Conservation (phyloP, 2,329 filamentous ascomycete species). For the Diplodia mutila region DNA sequence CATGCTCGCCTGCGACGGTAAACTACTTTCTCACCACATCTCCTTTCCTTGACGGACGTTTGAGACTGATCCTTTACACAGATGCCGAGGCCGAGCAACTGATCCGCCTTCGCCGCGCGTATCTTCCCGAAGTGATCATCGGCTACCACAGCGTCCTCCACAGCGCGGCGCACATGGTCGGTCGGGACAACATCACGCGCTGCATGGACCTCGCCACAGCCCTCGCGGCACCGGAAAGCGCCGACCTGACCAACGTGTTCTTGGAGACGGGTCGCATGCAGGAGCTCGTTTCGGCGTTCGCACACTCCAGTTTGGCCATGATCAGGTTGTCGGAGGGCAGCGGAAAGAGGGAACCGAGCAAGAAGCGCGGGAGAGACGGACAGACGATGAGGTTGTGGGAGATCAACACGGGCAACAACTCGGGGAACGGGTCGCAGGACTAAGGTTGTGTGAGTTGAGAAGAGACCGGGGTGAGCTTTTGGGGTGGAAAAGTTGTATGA, state of each 20-base stretch:
- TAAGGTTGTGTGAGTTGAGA: neutral
- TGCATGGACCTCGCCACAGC: slow-evolving; percentile 83
- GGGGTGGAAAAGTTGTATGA: neutral
- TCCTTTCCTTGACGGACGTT: neutral
- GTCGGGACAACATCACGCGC: slow-evolving; percentile 76
- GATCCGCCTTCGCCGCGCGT: slow-evolving; percentile 69
- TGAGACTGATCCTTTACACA: slow-evolving; percentile 31
- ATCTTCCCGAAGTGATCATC: slow-evolving; percentile 83
- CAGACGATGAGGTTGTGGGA: slow-evolving; percentile 26
- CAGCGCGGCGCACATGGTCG: slow-evolving; percentile 73
- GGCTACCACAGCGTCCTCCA: slow-evolving; percentile 82
- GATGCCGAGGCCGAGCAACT: slow-evolving; percentile 65
- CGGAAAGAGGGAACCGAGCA: slow-evolving; percentile 16
- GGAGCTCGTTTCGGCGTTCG: slow-evolving; percentile 63
- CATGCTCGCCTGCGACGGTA: slow-evolving; percentile 33
- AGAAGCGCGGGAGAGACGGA: slow-evolving; percentile 15
- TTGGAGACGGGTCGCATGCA: slow-evolving; percentile 47
- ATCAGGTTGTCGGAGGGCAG: slow-evolving; percentile 36
- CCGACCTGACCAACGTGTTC: slow-evolving; percentile 44
- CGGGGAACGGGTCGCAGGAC: too few relatives aligned
- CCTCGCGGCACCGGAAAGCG: slow-evolving; percentile 58
- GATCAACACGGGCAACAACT: neutral
- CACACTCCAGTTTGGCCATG: slow-evolving; percentile 75
- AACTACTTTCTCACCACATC: neutral
- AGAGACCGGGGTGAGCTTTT: neutral